Base-by-base conservation (phyloP, 1,284 basidiomycete genomes). In the Cryptococcus sp. region DNA sequence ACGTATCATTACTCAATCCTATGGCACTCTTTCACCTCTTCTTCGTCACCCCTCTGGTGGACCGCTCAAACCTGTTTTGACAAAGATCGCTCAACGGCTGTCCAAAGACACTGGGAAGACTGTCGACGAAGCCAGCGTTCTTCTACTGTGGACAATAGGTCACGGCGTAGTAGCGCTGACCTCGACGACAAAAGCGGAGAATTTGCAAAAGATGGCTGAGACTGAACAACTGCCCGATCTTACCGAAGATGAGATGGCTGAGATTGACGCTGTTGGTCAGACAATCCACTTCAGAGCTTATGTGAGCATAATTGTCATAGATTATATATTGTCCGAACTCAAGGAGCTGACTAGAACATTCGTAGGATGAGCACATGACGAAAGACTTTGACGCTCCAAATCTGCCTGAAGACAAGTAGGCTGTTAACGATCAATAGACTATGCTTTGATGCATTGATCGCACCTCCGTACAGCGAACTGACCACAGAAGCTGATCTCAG, bases 1-100 rank as follows among this genome's bases (percentile, higher is more conserved):
- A 64, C 82, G 82, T 46, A 90, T 91, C 65, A 77, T 82, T 17
- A 82, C 83, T 8, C 83, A 84, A 23, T 85, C 88, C 0, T 92
- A 86, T 65, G 87, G 73, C 3, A 71, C 78, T 0, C 68, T 79
- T 26, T 71, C 74, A 3, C 87, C 88, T 6, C 70, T 89, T 17
- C 80, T 81, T 50, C 84, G 84, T 26, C 71, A 81, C 73, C 63
- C 69, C 39, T 75, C 80, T 26, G 83, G 80, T 20, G 85, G 84
- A 0, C 82, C 85, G 2, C 71, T 87, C 38, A 82, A 83, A 59
- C 75, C 80, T 4, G 70, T 83, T 39, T 64, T 89, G 19, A 76
- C 80, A 54, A 64, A 75, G 38, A 83, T 88, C 59, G 82, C 54
- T 44, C 59, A 50, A 51, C 51, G 39, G 20, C 59, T 55, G 46